A percentile compares a stretch with the other conserved stretches of the same genome.
These are phyloP conservation scores for Candida boleticola DNA, from an alignment of 805 yeast genomes.

Conservation along the genomic window DNA sequence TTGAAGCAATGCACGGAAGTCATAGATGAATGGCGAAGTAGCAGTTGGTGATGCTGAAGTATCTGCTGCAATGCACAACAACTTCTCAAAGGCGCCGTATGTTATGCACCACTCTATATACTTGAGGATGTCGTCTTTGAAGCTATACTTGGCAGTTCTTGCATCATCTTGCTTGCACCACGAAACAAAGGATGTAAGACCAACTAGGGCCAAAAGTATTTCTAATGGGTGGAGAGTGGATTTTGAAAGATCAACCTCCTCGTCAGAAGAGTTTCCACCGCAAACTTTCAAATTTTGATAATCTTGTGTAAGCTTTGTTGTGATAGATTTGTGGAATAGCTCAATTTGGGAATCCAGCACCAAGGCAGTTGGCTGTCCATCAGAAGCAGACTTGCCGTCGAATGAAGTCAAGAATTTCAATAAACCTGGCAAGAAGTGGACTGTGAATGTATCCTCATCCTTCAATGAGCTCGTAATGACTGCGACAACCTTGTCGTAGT, in stretches of 20 bases:
- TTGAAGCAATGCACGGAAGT: slow-evolving; percentile 64
- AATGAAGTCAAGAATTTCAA: slow-evolving; percentile 44
- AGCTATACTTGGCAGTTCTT: slow-evolving; percentile 48
- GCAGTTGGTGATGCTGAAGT: slow-evolving; percentile 28
- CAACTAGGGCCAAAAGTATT: slow-evolving; percentile 45
- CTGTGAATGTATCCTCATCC: slow-evolving; percentile 60
- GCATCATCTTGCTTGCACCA: slow-evolving; percentile 59
- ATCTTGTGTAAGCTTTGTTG: slow-evolving; percentile 42
- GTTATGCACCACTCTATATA: slow-evolving; percentile 60
- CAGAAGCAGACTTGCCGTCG: slow-evolving; percentile 24
- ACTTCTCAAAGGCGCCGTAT: slow-evolving; percentile 68
- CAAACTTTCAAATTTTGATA: slow-evolving; percentile 3
- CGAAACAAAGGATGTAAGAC: slow-evolving; percentile 56
- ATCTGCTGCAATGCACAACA: slow-evolving; percentile 61
- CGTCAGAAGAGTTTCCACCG: slow-evolving; percentile 17
- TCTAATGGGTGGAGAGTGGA: slow-evolving; percentile 36
- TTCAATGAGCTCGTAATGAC: slow-evolving; percentile 46
- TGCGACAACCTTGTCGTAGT: slow-evolving; percentile 40
- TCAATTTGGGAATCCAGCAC: slow-evolving; percentile 25
- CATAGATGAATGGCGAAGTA: slow-evolving; percentile 48
- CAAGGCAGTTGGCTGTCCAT: slow-evolving; percentile 8
- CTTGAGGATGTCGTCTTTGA: slow-evolving; percentile 52
- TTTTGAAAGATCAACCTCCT: slow-evolving; percentile 30
- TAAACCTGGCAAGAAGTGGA: slow-evolving; percentile 66
- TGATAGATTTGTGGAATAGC: slow-evolving; percentile 39